Evolutionary conservation across 2,329 filamentous ascomycete species (phyloP), one percentile per base, ranked within the genome.

Genomic region (Sporothrix luriei): DNA sequence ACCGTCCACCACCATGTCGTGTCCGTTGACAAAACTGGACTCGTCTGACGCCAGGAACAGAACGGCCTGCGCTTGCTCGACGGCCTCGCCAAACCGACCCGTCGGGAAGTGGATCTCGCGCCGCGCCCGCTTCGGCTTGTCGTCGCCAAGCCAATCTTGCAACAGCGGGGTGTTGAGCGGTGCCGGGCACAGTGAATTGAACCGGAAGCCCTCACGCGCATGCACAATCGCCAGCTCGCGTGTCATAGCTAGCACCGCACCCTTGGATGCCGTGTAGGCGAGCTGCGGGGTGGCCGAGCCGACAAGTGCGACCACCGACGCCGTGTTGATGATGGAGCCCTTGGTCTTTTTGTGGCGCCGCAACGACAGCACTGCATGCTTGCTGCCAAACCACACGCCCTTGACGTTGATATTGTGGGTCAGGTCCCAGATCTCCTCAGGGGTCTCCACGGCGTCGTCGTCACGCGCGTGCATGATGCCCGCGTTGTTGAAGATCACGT

Each of bases 401-500:
- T 97, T 97, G 80, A 97, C 94, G 80, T 97, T 97, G 84, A 97
- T 96, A 78, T 88, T 89, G 72, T 97, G 93, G 4, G 94, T 97
- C 74, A 97, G 82, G 76, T 97, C 93, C 94, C 94, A 97, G 83
- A 97, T 94, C 76, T 88, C 89, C 82, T 97, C 93, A 66, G 92
- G 89, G 1, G 93, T 97, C 78, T 90, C 87, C 78, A 96, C 83
- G 64, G 94, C 93, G 79, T 93, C 90, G 77, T 87, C 89, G 79
- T 93, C 91, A 70, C 90, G 84, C 62, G 88, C 89, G 82, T 97
- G 94, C 94, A 97, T 97, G 80, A 97, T 97, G 69, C 94, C 94
- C 29, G 94, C 94, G 79, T 97, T 97, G 88, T 97, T 97, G 88
- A 97, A 97, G 76, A 97, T 92, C 77, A 97, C 84, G 78, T 97